Evolutionary conservation across 176 grass and related monocot species (phyloP), one percentile per base, ranked within the genome.

Genomic region (Tuctoria greenei): DNA sequence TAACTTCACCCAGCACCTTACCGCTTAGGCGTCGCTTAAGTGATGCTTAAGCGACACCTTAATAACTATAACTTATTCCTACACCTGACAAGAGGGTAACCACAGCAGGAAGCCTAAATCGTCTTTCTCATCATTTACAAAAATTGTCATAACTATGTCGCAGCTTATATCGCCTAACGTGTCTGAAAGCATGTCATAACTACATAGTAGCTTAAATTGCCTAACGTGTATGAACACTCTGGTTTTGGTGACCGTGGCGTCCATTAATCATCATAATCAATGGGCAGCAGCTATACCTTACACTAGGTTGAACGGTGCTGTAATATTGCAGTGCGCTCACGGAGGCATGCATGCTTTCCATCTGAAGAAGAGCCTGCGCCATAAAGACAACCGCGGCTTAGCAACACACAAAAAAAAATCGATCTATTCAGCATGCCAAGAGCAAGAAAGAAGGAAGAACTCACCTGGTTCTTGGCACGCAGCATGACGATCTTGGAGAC

Each of bases 381-480:
- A 21, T 64, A 66, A 24, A 52, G 79, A 71, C 31, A 71, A 46
- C n/a, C 36, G 47, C 8, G 17, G 39, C 52, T 86, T 26, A 58
- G 55, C 15, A 59, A 84, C 20, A 56, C 2, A n/a, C n/a, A n/a
- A 6, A 42, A 20, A 72, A 61, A 72, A 61, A 26, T 14, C 20
- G 24, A 44, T 1, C 7, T 57, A 66, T 65, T 14, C 34, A 62
- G 39, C 16, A 65, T 14, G 16, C 62, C 26, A 45, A 26, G 65
- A 39, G 41, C 11, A 72, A 18, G 31, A 68, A 57, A 5, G 25
- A 18, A 69, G 31, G 31, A 31, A 31, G 18, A 77, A 56, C 36
- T 45, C 81, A 90, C 95, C 87, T 99, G 95, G 64, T 99, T 99
- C 82, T 99, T 99, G 13, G 89, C 85, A 41, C 91, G 91, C 77